Percentiles rank a stretch among this genome's conserved stretches.
phyloP scores from a whole-genome alignment of 495 filamentous ascomycete species.

The Neurospora sp. region DNA sequence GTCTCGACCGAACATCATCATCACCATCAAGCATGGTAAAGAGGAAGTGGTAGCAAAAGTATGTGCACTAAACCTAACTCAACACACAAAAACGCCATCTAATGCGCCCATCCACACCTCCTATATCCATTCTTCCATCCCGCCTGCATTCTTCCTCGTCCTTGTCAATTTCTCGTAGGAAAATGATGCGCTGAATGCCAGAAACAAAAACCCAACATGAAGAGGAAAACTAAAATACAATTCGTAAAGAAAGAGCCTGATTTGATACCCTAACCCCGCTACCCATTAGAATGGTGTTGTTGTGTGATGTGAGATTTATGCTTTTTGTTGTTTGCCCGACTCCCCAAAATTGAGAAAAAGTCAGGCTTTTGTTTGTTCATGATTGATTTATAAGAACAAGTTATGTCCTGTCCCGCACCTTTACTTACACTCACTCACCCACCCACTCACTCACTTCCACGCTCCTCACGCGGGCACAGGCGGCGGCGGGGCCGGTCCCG shows the following conservation, averaged over 20 bases:
- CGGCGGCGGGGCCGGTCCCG: slow-evolving; percentile 10
- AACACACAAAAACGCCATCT: not conserved
- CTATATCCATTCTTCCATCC: not conserved
- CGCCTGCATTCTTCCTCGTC: not conserved
- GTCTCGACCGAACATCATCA: not conserved
- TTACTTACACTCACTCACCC: not conserved
- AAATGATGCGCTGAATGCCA: not conserved
- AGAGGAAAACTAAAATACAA: not conserved
- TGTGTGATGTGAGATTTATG: not conserved
- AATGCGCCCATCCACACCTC: not conserved
- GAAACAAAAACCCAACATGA: not conserved
- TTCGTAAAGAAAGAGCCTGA: not conserved
- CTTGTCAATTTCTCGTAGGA: not conserved
- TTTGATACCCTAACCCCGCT: not conserved
- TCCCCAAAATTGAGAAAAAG: not conserved
- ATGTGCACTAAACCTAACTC: not conserved
- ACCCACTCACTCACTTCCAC: not conserved
- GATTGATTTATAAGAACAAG: not conserved
- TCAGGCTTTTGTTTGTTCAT: not conserved
- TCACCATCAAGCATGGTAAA: not conserved
- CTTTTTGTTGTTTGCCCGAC: not conserved
- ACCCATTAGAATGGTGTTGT: not conserved
- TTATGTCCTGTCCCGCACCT: not conserved
- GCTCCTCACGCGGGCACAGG: slow-evolving; percentile 6
- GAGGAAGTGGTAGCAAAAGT: not conserved